Percentiles rank a stretch among this genome's conserved stretches.
Evolutionary conservation across 495 filamentous ascomycete species (phyloP).

Genomic region (Hyphodiscus hymeniophilus): DNA sequence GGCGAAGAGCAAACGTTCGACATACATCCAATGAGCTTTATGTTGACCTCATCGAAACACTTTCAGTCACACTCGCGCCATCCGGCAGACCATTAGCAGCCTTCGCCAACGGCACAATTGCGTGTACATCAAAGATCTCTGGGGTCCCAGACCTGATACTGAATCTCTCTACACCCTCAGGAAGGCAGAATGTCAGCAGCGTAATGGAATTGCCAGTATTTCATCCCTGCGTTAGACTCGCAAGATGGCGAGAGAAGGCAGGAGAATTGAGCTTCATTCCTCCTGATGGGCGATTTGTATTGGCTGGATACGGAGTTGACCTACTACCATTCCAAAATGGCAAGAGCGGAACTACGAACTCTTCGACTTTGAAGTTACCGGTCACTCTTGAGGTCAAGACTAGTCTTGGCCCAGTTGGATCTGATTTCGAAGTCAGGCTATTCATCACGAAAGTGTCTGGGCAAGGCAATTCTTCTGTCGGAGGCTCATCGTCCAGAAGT

Average conservation of each 20-base stretch:
- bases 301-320: constrained; percentile 93
- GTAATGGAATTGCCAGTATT: constrained; percentile 88
- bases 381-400: constrained; percentile 76
- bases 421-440: constrained; percentile 86
- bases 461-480: constrained; percentile 25
- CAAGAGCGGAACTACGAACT: constrained; percentile 21
- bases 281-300: constrained; percentile 89
- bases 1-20: constrained; percentile 84
- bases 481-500: constrained; percentile 13
- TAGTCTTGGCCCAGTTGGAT: constrained; percentile 57
- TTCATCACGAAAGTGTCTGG: constrained; percentile 59
- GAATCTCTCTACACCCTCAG: constrained; percentile 68
- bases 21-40: constrained; percentile 98
- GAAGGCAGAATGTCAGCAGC: constrained; percentile 60
- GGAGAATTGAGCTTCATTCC: constrained; percentile 92
- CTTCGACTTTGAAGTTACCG: constrained; percentile 66
- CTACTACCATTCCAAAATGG: constrained; percentile 55
- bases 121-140: constrained; percentile 90
- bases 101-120: constrained; percentile 85
- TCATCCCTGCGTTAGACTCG: constrained; percentile 87
- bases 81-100: constrained; percentile 82
- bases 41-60: constrained; percentile 87
- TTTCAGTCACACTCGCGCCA: constrained; percentile 79
- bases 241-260: constrained; percentile 75
- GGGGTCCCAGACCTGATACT: constrained; percentile 86